Evolutionary conservation across 176 grass and related monocot species (phyloP).

Genomic region (Triticum turgidum): DNA sequence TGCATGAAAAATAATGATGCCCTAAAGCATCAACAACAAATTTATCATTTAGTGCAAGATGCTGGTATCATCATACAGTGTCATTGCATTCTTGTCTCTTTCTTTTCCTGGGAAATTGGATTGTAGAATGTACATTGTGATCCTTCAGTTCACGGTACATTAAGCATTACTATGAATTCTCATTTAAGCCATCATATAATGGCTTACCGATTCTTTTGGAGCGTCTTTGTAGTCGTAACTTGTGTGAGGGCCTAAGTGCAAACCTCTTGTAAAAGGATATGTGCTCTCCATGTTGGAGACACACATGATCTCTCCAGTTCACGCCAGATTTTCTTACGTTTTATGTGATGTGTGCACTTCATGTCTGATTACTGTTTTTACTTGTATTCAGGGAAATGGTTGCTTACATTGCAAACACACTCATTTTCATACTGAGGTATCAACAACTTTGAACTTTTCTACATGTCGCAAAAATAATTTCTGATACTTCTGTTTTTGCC

Average conservation of each 20-base stretch:
- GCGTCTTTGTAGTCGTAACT: neutral
- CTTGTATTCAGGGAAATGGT: slow-evolving; percentile 94
- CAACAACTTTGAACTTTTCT: neutral
- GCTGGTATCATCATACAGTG: neutral
- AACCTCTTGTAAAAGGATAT: neutral
- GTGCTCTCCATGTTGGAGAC: neutral
- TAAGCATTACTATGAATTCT: neutral
- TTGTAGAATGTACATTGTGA: slow-evolving; percentile 6
- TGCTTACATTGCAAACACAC: slow-evolving; percentile 92
- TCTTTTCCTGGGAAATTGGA: neutral
- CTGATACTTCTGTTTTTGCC: slow-evolving; percentile 6
- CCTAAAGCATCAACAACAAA: neutral
- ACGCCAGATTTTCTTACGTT: neutral
- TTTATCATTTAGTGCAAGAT: neutral
- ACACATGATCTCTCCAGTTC: neutral
- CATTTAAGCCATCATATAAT: neutral
- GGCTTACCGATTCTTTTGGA: neutral
- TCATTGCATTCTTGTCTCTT: neutral
- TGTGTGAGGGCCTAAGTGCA: neutral
- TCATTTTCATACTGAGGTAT: slow-evolving; percentile 99
- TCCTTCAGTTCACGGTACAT: slow-evolving; percentile 9
- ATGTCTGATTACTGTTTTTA: slow-evolving; percentile 35
- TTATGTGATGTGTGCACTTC: neutral
- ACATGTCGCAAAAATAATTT: neutral
- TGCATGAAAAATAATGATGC: neutral